Evolutionary conservation across 1,284 basidiomycete species (phyloP), one percentile per base, ranked within the genome.

Genomic region (Tilletia caries): DNA sequence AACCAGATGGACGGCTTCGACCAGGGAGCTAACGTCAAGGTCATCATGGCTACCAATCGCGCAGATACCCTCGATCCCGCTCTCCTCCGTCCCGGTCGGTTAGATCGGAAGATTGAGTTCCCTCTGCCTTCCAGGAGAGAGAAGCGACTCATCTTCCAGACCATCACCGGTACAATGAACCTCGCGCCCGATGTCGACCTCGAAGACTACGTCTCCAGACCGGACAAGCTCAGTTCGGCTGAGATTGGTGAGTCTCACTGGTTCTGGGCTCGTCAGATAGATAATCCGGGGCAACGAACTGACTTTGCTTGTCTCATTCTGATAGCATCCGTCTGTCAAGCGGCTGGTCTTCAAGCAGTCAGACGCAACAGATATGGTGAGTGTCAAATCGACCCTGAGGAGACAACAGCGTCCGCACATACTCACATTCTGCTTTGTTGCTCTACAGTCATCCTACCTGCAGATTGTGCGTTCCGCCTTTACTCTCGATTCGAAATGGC

Each of bases 1-100:
- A 98, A 97, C 83, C 96, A 99, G 84, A 99, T 99, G 96, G 96
- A 99, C 81, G 96, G 96, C 75, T 99, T 99, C 85, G 96, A 99
- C 85, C 96, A 99, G 85, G 92, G 92, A 5, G 95, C 93, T 83
- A 98, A 95, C 79, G 96, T 99, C 83, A 98, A 99, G 89, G 79
- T 80, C 58, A 83, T 83, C 75, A 83, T 83, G 81, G 81, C 81
- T 18, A 83, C 81, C 64, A 83, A 83, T 72, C 79, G 81, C 50
- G 81, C 81, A 27, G 81, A 83, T 75, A 83, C 81, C 25, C 74
- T 83, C 48, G 81, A 99, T 85, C 96, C 96, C 68, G 96, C 96
- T 20, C 86, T 99, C 67, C 89, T 99, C 33, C 93, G 96, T 82
- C 96, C 96, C 58, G 96, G 96, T 83, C 93, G 96, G 83, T 87